phyloP scores from a whole-genome alignment of 305 asterid species.

The Plantago coronopus region DNA sequence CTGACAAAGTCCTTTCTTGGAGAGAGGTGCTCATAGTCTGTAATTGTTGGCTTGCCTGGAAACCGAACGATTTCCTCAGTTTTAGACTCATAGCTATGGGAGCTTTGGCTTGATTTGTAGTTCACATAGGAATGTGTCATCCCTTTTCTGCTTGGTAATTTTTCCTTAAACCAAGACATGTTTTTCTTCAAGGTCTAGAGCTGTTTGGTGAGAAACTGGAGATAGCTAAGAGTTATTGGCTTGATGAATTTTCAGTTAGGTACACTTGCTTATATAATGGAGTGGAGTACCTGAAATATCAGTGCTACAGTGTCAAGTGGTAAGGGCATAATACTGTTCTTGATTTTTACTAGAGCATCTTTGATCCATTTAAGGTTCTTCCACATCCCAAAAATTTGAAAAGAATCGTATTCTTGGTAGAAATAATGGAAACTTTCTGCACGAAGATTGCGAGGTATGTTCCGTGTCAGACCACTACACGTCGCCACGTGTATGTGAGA shows the following conservation, averaged over 20 bases:
- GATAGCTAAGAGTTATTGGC: not conserved
- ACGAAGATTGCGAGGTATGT: conserved; percentile 7
- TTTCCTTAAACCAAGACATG: conserved; percentile 17
- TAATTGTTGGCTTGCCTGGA: not conserved
- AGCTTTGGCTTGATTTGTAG: not conserved
- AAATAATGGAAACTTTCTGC: conserved; percentile 2
- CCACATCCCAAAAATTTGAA: conserved; percentile 13
- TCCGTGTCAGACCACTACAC: not conserved
- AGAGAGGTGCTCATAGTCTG: conserved; percentile 9
- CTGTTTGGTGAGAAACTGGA: not conserved
- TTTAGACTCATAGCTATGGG: conserved; percentile 17
- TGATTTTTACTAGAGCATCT: conserved; percentile 22
- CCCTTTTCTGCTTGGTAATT: too few species aligned
- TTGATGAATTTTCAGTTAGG: not conserved
- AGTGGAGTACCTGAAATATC: conserved; percentile 5
- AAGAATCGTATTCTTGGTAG: conserved; percentile 35
- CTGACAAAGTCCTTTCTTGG: conserved; percentile 13
- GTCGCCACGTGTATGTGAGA: not conserved
- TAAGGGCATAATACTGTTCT: conserved; percentile 19
- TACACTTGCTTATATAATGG: conserved; percentile 23
- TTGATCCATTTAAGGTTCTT: conserved; percentile 10
- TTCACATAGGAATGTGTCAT: too few species aligned
- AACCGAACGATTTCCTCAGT: conserved; percentile 22
- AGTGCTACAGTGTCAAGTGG: conserved; percentile 16
- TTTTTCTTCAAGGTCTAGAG: not conserved